Conservation (phyloP, 2,329 filamentous ascomycete genomes). For the Emergomyces orientalis region DNA sequence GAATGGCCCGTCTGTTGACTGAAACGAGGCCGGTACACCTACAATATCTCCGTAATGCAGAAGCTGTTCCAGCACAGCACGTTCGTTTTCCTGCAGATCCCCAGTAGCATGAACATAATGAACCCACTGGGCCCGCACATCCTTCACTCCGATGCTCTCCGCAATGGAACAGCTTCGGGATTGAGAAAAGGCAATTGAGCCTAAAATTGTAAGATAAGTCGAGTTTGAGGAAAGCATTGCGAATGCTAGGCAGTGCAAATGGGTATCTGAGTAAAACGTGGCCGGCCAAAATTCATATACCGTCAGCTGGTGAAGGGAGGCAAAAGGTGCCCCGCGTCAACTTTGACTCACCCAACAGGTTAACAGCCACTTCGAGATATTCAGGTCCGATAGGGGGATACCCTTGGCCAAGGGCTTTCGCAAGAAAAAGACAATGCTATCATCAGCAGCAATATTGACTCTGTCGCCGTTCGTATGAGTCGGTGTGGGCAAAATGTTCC, state of each 20-base stretch:
- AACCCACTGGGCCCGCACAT: constrained; percentile 40
- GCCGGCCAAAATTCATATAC: neutral
- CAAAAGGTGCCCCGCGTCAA: neutral
- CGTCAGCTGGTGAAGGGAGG: neutral
- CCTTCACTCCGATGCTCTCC: constrained; percentile 33
- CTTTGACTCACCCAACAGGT: neutral
- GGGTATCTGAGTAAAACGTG: neutral
- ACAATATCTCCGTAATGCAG: constrained; percentile 52
- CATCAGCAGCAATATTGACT: constrained; percentile 1
- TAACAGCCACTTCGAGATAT: neutral
- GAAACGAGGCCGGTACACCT: constrained; percentile 35
- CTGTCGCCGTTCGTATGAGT: neutral
- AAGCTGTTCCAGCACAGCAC: constrained; percentile 48
- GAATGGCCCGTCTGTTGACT: constrained; percentile 42
- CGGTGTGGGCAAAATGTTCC: neutral
- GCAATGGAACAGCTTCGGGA: constrained; percentile 38
- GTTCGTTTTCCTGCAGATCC: constrained; percentile 39
- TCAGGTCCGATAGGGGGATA: neutral
- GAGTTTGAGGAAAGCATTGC: constrained; percentile 29
- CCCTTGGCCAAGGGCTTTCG: neutral
- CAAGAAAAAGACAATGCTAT: neutral
- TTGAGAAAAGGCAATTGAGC: constrained; percentile 38
- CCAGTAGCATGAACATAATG: constrained; percentile 58
- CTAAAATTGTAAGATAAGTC: constrained; percentile 30
- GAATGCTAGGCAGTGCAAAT: constrained; percentile 9